Evolutionary conservation across 495 filamentous ascomycete species (phyloP).

Genomic region (Platismatia glauca): DNA sequence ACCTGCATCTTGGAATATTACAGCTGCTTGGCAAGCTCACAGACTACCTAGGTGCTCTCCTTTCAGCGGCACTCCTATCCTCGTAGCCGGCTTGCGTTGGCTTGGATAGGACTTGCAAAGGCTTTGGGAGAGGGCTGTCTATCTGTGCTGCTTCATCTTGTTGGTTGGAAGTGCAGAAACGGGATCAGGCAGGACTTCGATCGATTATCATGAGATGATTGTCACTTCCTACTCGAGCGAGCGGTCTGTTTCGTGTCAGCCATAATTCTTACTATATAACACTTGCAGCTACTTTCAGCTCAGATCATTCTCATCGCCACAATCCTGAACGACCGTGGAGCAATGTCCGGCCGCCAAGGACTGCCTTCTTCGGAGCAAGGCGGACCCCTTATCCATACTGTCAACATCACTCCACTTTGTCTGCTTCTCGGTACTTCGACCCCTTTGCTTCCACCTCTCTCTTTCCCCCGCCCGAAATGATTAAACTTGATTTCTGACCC

Average conservation of each 20-base stretch:
- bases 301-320: neutral
- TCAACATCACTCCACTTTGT: neutral
- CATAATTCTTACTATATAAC: neutral
- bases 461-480: neutral
- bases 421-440: neutral
- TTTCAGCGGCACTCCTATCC: neutral
- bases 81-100: neutral
- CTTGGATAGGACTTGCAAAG: neutral
- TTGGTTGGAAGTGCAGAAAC: neutral
- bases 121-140: neutral
- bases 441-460: neutral
- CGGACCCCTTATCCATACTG: neutral
- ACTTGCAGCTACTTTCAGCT: neutral
- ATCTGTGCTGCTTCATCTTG: neutral
- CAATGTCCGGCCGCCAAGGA: neutral
- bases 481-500: neutral
- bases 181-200: neutral
- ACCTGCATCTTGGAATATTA: neutral
- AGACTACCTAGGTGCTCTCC: neutral
- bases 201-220: neutral
- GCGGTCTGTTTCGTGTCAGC: neutral
- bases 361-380: neutral
- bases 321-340: neutral
- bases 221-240: neutral
- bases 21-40: neutral